phyloP scores from a whole-genome alignment of 2,329 filamentous ascomycete species.

The Westerdykella ornata region DNA sequence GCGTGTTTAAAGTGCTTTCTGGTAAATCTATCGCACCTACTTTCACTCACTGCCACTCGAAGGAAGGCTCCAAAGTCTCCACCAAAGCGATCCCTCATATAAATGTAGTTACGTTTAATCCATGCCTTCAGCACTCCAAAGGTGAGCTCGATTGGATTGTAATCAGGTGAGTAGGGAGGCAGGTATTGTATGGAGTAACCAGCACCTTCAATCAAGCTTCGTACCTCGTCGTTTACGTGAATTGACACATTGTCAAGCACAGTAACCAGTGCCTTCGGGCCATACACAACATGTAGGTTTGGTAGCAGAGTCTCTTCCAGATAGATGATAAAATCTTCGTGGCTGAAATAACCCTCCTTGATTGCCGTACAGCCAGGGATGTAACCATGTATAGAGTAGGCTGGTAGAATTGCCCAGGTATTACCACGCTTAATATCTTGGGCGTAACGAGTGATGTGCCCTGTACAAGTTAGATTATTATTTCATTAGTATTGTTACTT shows the following conservation, averaged over 20 bases:
- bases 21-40: conserved; percentile 1
- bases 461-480: too few relatives aligned
- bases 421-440: background rate
- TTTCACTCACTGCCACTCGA: background rate
- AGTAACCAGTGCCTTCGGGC: background rate
- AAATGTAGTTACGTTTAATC: conserved; percentile 1
- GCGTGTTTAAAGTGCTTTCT: conserved; percentile 1
- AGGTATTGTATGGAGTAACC: conserved; percentile 5
- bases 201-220: background rate
- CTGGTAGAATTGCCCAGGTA: conserved; percentile 6
- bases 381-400: conserved; percentile 8
- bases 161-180: conserved; percentile 9
- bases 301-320: background rate
- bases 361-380: background rate
- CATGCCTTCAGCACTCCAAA: conserved; percentile 9
- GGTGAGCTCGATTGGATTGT: conserved; percentile 9
- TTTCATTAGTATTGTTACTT: too few relatives aligned
- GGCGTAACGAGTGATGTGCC: too few relatives aligned
- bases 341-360: background rate
- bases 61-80: background rate
- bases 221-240: background rate
- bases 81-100: background rate
- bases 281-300: background rate
- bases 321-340: conserved; percentile 1
- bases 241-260: conserved; percentile 1